phyloP scores from a whole-genome alignment of 176 grass and related monocot genomes.

The Triticum aestivum region DNA sequence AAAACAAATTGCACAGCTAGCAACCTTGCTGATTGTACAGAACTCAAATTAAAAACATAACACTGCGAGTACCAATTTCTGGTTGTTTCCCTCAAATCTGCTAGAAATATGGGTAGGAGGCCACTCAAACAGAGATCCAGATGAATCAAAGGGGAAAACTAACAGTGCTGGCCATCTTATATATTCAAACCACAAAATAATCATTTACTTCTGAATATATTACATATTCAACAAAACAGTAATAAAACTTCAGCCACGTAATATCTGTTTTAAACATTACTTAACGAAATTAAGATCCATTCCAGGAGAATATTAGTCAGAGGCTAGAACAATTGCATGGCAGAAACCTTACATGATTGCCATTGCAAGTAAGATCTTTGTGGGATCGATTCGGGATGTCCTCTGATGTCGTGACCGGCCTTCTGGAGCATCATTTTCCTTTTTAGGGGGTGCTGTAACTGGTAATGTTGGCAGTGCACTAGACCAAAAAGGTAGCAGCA shows the following conservation, averaged over 20 bases:
- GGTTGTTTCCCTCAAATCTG: no score
- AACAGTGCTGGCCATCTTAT: not conserved
- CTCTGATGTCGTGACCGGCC: slow-evolving; percentile 62
- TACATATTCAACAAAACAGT: not conserved
- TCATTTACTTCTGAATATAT: not conserved
- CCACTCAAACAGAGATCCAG: not conserved
- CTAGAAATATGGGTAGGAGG: no score
- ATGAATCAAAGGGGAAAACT: not conserved
- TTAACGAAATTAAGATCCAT: not conserved
- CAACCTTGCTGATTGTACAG: not conserved
- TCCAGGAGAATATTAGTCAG: not conserved
- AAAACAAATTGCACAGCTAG: not conserved
- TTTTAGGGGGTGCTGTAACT: slow-evolving; percentile 74
- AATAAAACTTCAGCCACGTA: not conserved
- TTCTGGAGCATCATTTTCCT: slow-evolving; percentile 73
- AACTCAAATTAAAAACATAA: slow-evolving; percentile 4
- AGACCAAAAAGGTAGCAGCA: slow-evolving; percentile 98
- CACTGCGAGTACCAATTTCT: not conserved
- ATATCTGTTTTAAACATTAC: slow-evolving; percentile 3
- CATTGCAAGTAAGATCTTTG: slow-evolving; percentile 85
- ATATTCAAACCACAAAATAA: not conserved
- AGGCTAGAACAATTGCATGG: not conserved
- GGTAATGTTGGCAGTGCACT: slow-evolving; percentile 81
- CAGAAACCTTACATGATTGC: slow-evolving; percentile 74
- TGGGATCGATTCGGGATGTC: slow-evolving; percentile 82